A percentile compares a stretch with the other conserved stretches of the same genome.
These are phyloP conservation scores for Colletotrichum truncatum DNA, from an alignment of 2,329 filamentous ascomycete genomes.

Conservation along the genomic window DNA sequence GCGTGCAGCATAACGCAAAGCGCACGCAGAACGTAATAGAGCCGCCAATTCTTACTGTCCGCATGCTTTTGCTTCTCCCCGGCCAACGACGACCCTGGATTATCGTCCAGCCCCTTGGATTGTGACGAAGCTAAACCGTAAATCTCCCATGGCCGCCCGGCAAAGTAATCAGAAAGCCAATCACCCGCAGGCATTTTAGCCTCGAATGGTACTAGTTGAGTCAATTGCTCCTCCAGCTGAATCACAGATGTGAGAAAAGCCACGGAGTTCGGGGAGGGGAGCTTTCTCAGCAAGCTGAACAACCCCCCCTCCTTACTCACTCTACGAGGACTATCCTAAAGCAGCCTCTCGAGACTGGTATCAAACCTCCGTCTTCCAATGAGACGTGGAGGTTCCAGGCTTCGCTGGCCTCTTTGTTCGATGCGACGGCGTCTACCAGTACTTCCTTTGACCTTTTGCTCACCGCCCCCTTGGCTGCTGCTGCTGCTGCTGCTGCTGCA, in stretches of 20 bases:
- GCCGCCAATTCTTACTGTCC: too few relatives aligned
- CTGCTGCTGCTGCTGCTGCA: neutral
- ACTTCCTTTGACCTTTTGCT: neutral
- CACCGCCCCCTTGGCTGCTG: neutral
- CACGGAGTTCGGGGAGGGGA: too few relatives aligned
- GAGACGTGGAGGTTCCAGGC: neutral
- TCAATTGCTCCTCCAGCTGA: constrained; percentile 7
- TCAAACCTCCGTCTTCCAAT: neutral
- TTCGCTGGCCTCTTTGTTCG: neutral
- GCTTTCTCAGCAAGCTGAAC: too few relatives aligned
- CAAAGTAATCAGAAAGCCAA: too few relatives aligned
- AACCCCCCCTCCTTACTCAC: too few relatives aligned
- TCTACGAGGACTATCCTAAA: constrained; percentile 12
- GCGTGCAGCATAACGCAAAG: too few relatives aligned
- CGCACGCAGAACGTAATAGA: too few relatives aligned
- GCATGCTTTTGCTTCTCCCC: neutral
- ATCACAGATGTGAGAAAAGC: too few relatives aligned
- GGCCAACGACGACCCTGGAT: neutral
- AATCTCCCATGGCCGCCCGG: too few relatives aligned
- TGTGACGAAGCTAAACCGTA: too few relatives aligned
- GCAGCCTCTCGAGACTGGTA: constrained; percentile 16
- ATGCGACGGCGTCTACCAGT: neutral
- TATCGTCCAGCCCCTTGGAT: neutral
- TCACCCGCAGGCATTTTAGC: too few relatives aligned
- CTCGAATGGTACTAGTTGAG: neutral